These are phyloP conservation scores for Exsudoporus floridanus DNA, from an alignment of 1,284 basidiomycete genomes.

Conservation along the genomic window DNA sequence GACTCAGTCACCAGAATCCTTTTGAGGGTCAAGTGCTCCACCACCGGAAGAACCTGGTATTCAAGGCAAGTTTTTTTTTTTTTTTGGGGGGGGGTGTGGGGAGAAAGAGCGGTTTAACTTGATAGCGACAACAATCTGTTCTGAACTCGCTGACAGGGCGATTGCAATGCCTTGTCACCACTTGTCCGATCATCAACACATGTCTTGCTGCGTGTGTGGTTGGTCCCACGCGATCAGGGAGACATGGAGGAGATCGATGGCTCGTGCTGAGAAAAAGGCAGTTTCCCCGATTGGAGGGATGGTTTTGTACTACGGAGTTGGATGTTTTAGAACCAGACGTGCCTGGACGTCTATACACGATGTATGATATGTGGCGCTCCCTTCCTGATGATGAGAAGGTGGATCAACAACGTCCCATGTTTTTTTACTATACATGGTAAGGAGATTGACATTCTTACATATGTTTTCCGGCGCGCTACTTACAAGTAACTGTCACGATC, in stretches of 20 bases:
- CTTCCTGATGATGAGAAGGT: background rate
- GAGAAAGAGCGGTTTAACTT: background rate
- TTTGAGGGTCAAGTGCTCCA: background rate
- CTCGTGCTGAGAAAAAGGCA: background rate
- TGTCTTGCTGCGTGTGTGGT: background rate
- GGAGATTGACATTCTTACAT: background rate
- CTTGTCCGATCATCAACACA: background rate
- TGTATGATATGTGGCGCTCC: background rate
- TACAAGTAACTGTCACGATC: background rate
- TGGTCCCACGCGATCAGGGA: slow-evolving; percentile 6
- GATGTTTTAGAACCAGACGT: background rate
- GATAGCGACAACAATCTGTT: background rate
- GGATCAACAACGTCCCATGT: background rate
- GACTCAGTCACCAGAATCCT: background rate
- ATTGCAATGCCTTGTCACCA: background rate
- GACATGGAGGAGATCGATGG: background rate
- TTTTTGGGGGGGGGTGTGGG: no score
- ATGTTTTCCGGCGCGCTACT: background rate
- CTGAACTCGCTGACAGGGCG: background rate
- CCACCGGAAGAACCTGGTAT: background rate
- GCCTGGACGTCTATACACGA: background rate
- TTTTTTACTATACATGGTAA: background rate
- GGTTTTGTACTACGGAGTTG: background rate
- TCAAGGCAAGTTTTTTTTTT: no score
- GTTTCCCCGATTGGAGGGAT: background rate